Conservation (phyloP, 305 asterid genomes). For the Fraxinus platypoda region DNA sequence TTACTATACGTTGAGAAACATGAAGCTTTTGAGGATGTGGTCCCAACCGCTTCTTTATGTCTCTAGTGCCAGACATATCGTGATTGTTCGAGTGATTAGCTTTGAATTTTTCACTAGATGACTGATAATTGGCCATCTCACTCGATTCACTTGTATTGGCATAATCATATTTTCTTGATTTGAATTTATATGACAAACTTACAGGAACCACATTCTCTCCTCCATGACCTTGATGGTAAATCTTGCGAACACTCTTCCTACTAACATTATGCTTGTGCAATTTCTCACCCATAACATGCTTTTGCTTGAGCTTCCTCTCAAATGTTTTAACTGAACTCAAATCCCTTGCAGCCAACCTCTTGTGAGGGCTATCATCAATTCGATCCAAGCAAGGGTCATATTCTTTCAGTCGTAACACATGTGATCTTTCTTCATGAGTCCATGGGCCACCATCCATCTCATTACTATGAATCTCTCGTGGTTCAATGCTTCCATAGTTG, state of each 20-base stretch:
- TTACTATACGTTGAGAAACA: constrained; percentile 39
- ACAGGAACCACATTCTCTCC: constrained; percentile 29
- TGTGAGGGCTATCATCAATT: constrained; percentile 27
- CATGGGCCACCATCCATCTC: constrained; percentile 29
- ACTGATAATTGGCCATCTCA: constrained; percentile 22
- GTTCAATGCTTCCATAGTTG: constrained; percentile 30
- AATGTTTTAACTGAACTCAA: constrained; percentile 23
- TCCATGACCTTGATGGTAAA: constrained; percentile 27
- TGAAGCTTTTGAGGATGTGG: constrained; percentile 42
- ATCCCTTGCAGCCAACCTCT: constrained; percentile 29
- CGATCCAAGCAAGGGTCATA: constrained; percentile 26
- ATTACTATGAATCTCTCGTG: constrained; percentile 25
- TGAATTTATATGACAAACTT: constrained; percentile 29
- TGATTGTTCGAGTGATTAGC: constrained; percentile 25
- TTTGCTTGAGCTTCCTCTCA: constrained; percentile 25
- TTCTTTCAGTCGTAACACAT: constrained; percentile 29
- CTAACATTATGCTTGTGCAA: constrained; percentile 27
- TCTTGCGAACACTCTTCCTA: constrained; percentile 37
- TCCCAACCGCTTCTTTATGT: constrained; percentile 57
- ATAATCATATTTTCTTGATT: constrained; percentile 21
- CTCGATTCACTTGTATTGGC: constrained; percentile 27
- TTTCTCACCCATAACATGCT: constrained; percentile 27
- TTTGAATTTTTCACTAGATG: constrained; percentile 31
- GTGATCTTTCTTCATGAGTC: constrained; percentile 34
- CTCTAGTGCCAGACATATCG: constrained; percentile 35